Percentiles rank a stretch among this genome's conserved stretches.
These are phyloP conservation scores for Tulasnella sp. DNA, from an alignment of 768 basidiomycete species.

Conservation along the genomic window DNA sequence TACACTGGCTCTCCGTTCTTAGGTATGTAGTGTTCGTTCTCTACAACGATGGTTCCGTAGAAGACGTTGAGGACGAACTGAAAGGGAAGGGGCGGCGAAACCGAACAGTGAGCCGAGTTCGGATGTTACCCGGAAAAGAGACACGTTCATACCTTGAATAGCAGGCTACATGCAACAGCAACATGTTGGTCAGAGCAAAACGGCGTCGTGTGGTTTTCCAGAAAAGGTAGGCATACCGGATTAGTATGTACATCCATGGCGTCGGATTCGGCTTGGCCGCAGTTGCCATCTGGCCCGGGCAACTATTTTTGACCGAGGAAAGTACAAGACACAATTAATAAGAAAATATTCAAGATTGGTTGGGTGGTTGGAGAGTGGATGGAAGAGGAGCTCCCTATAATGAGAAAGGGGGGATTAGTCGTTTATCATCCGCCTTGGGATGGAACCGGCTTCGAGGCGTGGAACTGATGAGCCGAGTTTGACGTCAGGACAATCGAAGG, in stretches of 20 bases:
- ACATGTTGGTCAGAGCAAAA: neutral
- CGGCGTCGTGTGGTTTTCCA: neutral
- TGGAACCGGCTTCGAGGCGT: neutral
- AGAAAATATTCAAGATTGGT: no score
- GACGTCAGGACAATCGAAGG: neutral
- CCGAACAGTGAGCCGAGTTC: slow-evolving; percentile 5
- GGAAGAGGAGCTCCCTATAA: neutral
- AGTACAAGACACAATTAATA: neutral
- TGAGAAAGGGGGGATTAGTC: neutral
- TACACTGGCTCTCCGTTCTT: slow-evolving; percentile 59
- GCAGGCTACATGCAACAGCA: slow-evolving; percentile 32
- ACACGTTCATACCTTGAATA: slow-evolving; percentile 29
- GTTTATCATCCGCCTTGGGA: neutral
- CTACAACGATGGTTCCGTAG: slow-evolving; percentile 83
- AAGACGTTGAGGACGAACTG: slow-evolving; percentile 83
- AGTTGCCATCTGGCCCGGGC: neutral
- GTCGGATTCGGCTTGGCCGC: slow-evolving; percentile 37
- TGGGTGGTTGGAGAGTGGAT: neutral
- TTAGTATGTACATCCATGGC: slow-evolving; percentile 63
- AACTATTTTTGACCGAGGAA: neutral
- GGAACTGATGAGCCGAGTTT: neutral
- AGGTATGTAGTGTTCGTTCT: slow-evolving; percentile 69
- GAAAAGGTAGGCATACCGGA: slow-evolving; percentile 36
- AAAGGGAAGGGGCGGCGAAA: neutral
- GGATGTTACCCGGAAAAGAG: neutral